Evolutionary conservation across 202 grass and related monocot species (phyloP), one percentile per base, ranked within the genome.

Genomic region (Miscanthus sacchariflorus): DNA sequence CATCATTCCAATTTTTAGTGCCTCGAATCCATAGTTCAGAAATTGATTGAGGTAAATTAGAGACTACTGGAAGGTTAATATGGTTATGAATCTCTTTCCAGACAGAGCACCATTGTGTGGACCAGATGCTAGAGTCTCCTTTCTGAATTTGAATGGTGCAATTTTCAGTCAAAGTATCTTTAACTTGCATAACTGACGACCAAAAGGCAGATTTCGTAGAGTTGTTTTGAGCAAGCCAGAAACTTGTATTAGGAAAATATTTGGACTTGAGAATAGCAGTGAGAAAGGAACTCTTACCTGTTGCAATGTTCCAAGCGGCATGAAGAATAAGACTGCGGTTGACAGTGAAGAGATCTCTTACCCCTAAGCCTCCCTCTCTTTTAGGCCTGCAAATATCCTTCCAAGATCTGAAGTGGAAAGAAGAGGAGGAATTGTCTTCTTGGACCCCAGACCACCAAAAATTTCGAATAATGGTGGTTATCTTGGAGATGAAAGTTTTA

Each of bases 391-490:
- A 68, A 2, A 78, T 52, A 10, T 50, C 71, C 1, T 78, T 43
- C 84, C 50, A 78, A 9, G 74, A 42, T 35, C 58, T 64, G 0
- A 63, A 28, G 8, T 7, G 8, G 0, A 68, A 0, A 9, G 54
- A 0, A 4, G n/a, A 15, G 1, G 2, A 42, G 1, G 6, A 1
- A 1, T 13, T 3, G 3, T n/a, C 45, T 0, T 52, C 65, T 0
- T 46, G 43, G 1, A 70, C 27, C 2, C 44, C 27, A 0, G 5
- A 19, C 43, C 80, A 82, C 66, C 80, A 70, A 7, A 82, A 82
- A 0, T 21, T 4, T 5, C 27, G n/a, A 2, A 54, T 65, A 1
- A 82, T 82, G 1, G 66, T 1, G 1, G 10, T 82, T 0, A 82
- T 6, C 17, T 82, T 82, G 0, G 18, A 0, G 2, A 58, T 7